Conservation (phyloP, 2,329 filamentous ascomycete species). For the Aschersonia sp. region DNA sequence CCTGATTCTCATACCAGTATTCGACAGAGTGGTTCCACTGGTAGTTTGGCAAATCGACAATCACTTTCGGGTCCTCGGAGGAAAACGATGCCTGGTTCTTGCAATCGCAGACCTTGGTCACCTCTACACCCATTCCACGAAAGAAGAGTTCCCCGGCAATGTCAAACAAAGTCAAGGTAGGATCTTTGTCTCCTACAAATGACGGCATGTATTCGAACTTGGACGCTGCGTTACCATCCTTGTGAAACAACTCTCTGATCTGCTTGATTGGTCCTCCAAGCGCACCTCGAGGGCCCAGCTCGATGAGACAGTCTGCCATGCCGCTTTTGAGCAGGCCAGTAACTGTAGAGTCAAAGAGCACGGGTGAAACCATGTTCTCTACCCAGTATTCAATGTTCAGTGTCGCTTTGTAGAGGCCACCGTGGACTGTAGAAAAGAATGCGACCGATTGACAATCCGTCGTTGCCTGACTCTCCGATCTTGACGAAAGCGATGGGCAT, state of each 20-base stretch:
- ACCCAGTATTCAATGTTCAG: background rate
- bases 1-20: background rate
- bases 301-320: constrained; percentile 12
- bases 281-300: constrained; percentile 32
- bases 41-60: background rate
- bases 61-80: background rate
- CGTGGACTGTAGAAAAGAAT: constrained; percentile 5
- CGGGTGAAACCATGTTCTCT: constrained; percentile 3
- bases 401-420: background rate
- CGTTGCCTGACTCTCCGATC: background rate
- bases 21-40: background rate
- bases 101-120: too few relatives aligned
- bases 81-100: background rate
- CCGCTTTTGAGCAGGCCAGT: background rate
- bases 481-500: too few relatives aligned
- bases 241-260: background rate
- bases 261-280: constrained; percentile 23
- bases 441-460: background rate
- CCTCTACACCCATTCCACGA: background rate
- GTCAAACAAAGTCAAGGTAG: background rate
- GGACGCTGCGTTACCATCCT: too few relatives aligned
- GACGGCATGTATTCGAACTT: background rate
- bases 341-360: background rate
- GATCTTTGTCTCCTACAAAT: background rate
- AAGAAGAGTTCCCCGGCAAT: background rate